phyloP scores from a whole-genome alignment of 768 basidiomycete species.

The Pulveroboletus frians region DNA sequence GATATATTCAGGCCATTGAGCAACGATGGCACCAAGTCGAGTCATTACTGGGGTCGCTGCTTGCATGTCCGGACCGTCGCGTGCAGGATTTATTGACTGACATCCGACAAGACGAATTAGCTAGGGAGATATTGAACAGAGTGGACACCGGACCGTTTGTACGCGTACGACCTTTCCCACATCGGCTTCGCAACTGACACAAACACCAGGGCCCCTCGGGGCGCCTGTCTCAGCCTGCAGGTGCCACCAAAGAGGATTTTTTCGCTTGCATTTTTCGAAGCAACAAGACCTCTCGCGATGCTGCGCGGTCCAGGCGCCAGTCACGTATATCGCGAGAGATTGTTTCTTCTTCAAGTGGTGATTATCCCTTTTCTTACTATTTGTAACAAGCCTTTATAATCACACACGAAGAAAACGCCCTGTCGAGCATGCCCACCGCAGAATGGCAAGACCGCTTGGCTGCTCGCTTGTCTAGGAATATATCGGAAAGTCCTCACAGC shows the following conservation, averaged over 20 bases:
- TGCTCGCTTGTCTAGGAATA: slow-evolving; percentile 41
- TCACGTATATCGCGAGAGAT: slow-evolving; percentile 76
- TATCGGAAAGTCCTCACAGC: slow-evolving; percentile 6
- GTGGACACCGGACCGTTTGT: slow-evolving; percentile 82
- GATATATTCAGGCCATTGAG: slow-evolving; percentile 91
- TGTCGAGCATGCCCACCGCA: slow-evolving; percentile 59
- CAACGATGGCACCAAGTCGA: slow-evolving; percentile 90
- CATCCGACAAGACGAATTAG: slow-evolving; percentile 66
- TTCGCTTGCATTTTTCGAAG: slow-evolving; percentile 68
- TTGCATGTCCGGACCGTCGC: slow-evolving; percentile 64
- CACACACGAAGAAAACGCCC: slow-evolving; percentile 43
- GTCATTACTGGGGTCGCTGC: slow-evolving; percentile 76
- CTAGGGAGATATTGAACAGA: slow-evolving; percentile 67
- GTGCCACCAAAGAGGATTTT: slow-evolving; percentile 71
- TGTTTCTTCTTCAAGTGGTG: slow-evolving; percentile 66
- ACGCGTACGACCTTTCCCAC: slow-evolving; percentile 18
- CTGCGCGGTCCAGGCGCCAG: slow-evolving; percentile 61
- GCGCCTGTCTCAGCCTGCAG: slow-evolving; percentile 52
- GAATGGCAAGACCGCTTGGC: slow-evolving; percentile 79
- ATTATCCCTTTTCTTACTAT: slow-evolving; percentile 4
- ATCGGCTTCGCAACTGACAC: slow-evolving; percentile 3
- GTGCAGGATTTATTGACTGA: slow-evolving; percentile 60
- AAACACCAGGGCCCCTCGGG: slow-evolving; percentile 60
- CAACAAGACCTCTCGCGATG: slow-evolving; percentile 49
- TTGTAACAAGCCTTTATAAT: slow-evolving; percentile 4